Conservation (phyloP, 805 yeast genomes). For the Tanozyma kutaoensis region DNA sequence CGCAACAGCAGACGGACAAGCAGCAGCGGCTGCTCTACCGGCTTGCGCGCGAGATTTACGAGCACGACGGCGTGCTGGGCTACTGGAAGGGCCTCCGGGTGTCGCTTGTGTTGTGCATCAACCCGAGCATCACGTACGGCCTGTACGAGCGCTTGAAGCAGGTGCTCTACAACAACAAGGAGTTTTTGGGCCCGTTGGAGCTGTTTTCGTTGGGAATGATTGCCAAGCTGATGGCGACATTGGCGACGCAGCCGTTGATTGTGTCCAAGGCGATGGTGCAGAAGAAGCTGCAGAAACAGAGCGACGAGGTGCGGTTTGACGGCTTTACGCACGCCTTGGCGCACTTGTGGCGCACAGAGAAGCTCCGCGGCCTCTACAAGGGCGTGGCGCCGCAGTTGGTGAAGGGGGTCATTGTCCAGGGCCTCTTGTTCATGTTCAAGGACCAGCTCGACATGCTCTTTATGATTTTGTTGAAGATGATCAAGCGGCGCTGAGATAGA, state of each 20-base stretch:
- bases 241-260: slow-evolving; percentile 74
- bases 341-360: slow-evolving; percentile 52
- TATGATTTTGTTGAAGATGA: slow-evolving; percentile 15
- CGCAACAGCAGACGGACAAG: slow-evolving; percentile 42
- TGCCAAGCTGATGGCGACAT: slow-evolving; percentile 68
- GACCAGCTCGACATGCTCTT: slow-evolving; percentile 43
- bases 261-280: slow-evolving; percentile 78
- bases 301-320: slow-evolving; percentile 31
- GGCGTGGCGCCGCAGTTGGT: slow-evolving; percentile 70
- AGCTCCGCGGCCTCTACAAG: slow-evolving; percentile 54
- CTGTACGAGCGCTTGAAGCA: slow-evolving; percentile 56
- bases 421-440: slow-evolving; percentile 68
- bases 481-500: too few relatives aligned
- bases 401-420: slow-evolving; percentile 78
- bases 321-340: slow-evolving; percentile 51
- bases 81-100: slow-evolving; percentile 82
- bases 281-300: slow-evolving; percentile 19
- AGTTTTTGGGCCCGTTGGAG: slow-evolving; percentile 43
- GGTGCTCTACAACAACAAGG: slow-evolving; percentile 28
- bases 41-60: slow-evolving; percentile 33
- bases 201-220: slow-evolving; percentile 66
- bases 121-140: slow-evolving; percentile 83
- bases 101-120: slow-evolving; percentile 60
- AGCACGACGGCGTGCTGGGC: slow-evolving; percentile 55
- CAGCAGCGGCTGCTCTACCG: slow-evolving; percentile 16